phyloP scores from a whole-genome alignment of 306 rosid genomes.

The Prinsepia uniflora region DNA sequence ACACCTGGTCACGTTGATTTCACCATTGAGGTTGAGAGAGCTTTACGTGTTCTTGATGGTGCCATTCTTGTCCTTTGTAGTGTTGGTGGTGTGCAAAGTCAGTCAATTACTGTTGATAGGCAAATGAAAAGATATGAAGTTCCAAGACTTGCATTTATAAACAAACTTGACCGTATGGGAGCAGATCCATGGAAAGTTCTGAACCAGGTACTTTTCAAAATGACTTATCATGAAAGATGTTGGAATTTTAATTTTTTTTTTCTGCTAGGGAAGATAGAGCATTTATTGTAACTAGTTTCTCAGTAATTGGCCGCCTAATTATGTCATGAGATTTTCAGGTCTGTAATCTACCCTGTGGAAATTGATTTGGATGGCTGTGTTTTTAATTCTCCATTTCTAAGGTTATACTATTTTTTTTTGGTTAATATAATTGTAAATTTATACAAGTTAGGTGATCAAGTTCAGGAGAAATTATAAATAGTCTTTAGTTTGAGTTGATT shows the following conservation, averaged over 20 bases:
- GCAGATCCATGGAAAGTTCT: constrained; percentile 99
- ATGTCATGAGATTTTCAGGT: not conserved
- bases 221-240: constrained; percentile 11
- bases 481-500: not conserved
- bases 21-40: constrained; percentile 98
- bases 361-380: not conserved
- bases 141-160: constrained; percentile 92
- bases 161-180: constrained; percentile 98
- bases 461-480: not conserved
- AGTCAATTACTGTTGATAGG: constrained; percentile 94
- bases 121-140: constrained; percentile 98
- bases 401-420: not conserved
- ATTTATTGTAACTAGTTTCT: not conserved
- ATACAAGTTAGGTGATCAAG: not conserved
- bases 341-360: not conserved
- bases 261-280: not conserved
- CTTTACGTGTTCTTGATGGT: constrained; percentile 97
- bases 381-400: not conserved
- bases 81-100: constrained; percentile 99
- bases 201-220: constrained; percentile 62
- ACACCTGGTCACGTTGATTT: constrained; percentile 99
- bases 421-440: not conserved
- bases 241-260: not conserved
- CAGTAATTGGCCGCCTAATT: not conserved
- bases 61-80: constrained; percentile 98